A percentile compares a stretch with the other conserved stretches of the same genome.
These are phyloP conservation scores for Erysimum cheiranthoides DNA, from an alignment of 345 rosid genomes.

Conservation along the genomic window DNA sequence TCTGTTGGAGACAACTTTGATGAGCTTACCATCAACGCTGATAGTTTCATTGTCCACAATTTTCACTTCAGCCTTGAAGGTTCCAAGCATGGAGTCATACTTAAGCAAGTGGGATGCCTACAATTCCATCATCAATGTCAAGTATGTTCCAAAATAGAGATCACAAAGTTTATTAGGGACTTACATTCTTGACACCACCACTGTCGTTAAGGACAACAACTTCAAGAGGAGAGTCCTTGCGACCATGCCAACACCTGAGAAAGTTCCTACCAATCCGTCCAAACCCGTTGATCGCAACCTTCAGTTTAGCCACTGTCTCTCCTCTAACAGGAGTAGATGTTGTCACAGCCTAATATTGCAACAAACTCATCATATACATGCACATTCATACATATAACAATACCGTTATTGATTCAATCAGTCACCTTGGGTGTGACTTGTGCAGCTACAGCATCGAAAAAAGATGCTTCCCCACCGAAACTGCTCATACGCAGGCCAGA, in stretches of 20 bases:
- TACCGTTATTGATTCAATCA: background rate
- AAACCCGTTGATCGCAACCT: slow-evolving; percentile 96
- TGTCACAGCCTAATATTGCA: slow-evolving; percentile 51
- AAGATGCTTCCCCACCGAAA: slow-evolving; percentile 60
- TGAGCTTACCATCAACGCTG: slow-evolving; percentile 86
- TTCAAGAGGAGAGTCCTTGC: slow-evolving; percentile 92
- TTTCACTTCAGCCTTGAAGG: slow-evolving; percentile 92
- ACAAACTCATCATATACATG: slow-evolving; percentile 27
- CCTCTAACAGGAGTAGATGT: slow-evolving; percentile 59
- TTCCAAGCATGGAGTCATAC: slow-evolving; percentile 95
- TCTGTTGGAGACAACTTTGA: slow-evolving; percentile 90
- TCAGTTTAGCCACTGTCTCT: slow-evolving; percentile 82
- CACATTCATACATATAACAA: slow-evolving; percentile 3
- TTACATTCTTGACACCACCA: slow-evolving; percentile 97
- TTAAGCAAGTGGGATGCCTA: slow-evolving; percentile 98
- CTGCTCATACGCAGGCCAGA: slow-evolving; percentile 71
- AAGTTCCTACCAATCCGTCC: slow-evolving; percentile 99
- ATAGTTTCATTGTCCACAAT: slow-evolving; percentile 76
- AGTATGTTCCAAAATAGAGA: slow-evolving; percentile 3
- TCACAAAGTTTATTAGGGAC: background rate
- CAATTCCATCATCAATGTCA: slow-evolving; percentile 19
- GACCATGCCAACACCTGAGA: slow-evolving; percentile 97
- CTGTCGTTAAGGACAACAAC: slow-evolving; percentile 95
- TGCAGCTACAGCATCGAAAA: slow-evolving; percentile 74
- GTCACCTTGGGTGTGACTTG: slow-evolving; percentile 77